Evolutionary conservation across 345 rosid genomes (phyloP).

Genomic region (Syzygium jambos): DNA sequence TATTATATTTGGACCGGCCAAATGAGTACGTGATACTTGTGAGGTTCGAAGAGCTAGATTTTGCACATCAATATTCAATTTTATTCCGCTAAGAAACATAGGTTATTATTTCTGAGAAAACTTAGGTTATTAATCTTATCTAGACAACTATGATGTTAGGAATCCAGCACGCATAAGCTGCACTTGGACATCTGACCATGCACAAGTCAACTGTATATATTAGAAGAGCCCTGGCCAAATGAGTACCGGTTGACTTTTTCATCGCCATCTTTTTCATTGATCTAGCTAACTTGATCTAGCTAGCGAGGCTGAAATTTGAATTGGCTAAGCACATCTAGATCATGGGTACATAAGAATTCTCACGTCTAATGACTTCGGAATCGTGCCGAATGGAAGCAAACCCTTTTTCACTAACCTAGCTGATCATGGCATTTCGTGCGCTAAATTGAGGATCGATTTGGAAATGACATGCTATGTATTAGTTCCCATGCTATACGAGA

Average conservation of each 20-base stretch:
- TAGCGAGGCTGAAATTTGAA: neutral
- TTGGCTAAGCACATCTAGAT: neutral
- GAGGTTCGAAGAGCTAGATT: neutral
- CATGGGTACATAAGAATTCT: neutral
- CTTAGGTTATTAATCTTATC: neutral
- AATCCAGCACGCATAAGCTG: neutral
- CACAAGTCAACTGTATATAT: neutral
- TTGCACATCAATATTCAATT: neutral
- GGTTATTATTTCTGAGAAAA: neutral
- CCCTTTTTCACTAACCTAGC: neutral
- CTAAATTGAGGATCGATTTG: neutral
- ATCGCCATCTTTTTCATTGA: neutral
- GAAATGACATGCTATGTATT: neutral
- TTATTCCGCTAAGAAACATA: neutral
- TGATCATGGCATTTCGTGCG: neutral
- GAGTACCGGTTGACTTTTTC: neutral
- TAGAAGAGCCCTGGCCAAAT: neutral
- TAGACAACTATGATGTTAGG: neutral
- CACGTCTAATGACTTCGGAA: neutral
- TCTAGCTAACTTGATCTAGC: neutral
- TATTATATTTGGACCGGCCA: neutral
- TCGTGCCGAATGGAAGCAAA: neutral
- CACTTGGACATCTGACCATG: neutral
- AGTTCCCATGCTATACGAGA: neutral
- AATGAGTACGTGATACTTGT: neutral